phyloP scores from a whole-genome alignment of 2,329 filamentous ascomycete genomes.

The Graphiopsis chlorocephala region DNA sequence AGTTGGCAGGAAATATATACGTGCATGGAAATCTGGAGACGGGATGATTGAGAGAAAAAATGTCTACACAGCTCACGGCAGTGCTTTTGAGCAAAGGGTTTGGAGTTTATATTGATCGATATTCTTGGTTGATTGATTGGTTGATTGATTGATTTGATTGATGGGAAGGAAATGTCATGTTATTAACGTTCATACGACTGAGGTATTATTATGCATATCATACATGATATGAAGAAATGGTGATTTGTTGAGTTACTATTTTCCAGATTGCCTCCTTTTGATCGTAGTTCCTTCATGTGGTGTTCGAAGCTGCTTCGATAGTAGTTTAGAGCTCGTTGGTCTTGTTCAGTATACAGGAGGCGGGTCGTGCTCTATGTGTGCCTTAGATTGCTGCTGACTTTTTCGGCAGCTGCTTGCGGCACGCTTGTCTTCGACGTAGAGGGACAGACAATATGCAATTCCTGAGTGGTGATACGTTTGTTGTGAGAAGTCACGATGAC shows the following conservation, averaged over 20 bases:
- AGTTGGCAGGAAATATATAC: background rate
- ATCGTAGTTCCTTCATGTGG: too few species aligned
- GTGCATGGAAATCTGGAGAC: too few species aligned
- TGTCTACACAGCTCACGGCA: too few species aligned
- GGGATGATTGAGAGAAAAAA: too few species aligned
- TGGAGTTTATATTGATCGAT: too few species aligned
- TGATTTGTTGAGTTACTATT: too few species aligned
- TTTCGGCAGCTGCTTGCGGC: background rate
- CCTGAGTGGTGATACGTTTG: background rate
- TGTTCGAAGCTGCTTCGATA: too few species aligned
- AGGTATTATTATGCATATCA: background rate
- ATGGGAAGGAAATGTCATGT: background rate
- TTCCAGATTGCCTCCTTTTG: too few species aligned
- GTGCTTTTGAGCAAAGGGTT: too few species aligned
- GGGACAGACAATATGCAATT: background rate
- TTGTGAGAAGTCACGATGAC: background rate
- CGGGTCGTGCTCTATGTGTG: too few species aligned
- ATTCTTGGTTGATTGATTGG: background rate
- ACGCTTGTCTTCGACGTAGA: background rate
- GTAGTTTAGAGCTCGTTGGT: too few species aligned
- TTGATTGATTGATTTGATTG: background rate
- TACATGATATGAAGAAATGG: background rate
- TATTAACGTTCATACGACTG: background rate
- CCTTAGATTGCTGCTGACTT: background rate
- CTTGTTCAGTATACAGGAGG: too few species aligned